phyloP scores from a whole-genome alignment of 495 filamentous ascomycete genomes.

The Ramalina intermedia region DNA sequence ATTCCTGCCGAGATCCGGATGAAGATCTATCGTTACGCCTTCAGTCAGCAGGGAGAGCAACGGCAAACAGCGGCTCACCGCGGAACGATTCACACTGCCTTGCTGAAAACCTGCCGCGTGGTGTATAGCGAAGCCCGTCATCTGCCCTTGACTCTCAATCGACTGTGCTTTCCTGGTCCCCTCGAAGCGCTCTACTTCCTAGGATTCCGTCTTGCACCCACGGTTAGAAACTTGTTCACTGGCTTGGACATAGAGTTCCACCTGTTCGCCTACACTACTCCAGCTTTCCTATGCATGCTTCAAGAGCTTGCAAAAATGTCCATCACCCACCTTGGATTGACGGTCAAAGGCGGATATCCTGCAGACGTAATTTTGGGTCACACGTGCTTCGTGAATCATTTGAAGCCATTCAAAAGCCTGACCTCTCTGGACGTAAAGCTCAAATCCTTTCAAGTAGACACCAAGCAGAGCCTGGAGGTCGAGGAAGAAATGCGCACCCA shows the following conservation, averaged over 20 bases:
- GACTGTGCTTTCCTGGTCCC: conserved; percentile 1
- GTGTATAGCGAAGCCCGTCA: conserved; percentile 10
- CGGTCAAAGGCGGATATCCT: not conserved
- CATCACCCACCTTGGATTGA: conserved; percentile 7
- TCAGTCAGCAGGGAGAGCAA: conserved; percentile 6
- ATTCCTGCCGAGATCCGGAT: conserved; percentile 12
- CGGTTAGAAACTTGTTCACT: not conserved
- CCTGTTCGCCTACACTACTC: not conserved
- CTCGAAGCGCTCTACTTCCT: not conserved
- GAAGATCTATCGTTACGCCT: conserved; percentile 12
- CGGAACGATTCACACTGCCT: conserved; percentile 4
- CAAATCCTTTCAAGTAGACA: not conserved
- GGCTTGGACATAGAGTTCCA: conserved; percentile 1
- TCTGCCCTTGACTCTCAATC: conserved; percentile 4
- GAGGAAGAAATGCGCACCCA: not conserved
- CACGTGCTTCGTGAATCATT: not conserved
- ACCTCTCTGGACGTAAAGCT: conserved; percentile 2
- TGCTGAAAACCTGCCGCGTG: conserved; percentile 14
- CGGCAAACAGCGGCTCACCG: not conserved
- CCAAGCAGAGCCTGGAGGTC: not conserved
- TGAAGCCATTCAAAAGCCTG: not conserved
- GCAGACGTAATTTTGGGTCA: not conserved
- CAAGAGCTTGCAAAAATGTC: not conserved
- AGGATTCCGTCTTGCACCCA: not conserved
- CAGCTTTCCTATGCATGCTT: not conserved